Conservation (phyloP, 1,139 yeast species). For the Scheffersomyces insectosa region DNA sequence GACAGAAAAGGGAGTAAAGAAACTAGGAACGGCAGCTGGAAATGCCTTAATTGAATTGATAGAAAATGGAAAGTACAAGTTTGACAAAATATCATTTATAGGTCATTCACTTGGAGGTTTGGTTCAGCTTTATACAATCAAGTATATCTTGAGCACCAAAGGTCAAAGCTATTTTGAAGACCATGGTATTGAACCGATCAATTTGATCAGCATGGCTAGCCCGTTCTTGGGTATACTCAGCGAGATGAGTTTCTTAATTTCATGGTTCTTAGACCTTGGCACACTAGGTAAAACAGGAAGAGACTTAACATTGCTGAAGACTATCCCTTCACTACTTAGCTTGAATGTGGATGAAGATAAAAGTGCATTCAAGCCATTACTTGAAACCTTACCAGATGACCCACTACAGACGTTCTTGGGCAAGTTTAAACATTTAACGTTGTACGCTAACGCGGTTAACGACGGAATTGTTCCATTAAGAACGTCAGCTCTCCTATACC, state of each 20-base stretch:
- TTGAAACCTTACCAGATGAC: conserved; percentile 25
- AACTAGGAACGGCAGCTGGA: conserved; percentile 19
- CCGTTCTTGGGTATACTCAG: conserved; percentile 26
- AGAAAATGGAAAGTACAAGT: conserved; percentile 8
- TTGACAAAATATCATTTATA: conserved; percentile 21
- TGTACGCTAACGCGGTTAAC: conserved; percentile 27
- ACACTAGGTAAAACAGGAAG: conserved; percentile 29
- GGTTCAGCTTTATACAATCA: conserved; percentile 25
- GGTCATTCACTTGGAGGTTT: conserved; percentile 29
- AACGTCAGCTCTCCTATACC: conserved; percentile 23
- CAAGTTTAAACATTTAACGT: conserved; percentile 19
- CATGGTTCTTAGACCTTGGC: conserved; percentile 27
- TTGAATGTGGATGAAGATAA: conserved; percentile 7
- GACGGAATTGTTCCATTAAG: conserved; percentile 30
- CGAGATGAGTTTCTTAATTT: conserved; percentile 24
- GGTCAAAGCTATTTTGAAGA: conserved; percentile 18
- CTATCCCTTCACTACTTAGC: conserved; percentile 14
- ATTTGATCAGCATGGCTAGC: conserved; percentile 25
- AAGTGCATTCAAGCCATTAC: conserved; percentile 17
- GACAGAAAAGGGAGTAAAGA: conserved; percentile 25
- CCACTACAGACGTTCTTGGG: conserved; percentile 20
- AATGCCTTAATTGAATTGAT: conserved; percentile 15
- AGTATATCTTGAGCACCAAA: conserved; percentile 17
- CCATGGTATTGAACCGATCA: conserved; percentile 16
- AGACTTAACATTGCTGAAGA: conserved; percentile 24